Base-by-base conservation (phyloP, 805 yeast genomes). In the Myxozyma geophila region DNA sequence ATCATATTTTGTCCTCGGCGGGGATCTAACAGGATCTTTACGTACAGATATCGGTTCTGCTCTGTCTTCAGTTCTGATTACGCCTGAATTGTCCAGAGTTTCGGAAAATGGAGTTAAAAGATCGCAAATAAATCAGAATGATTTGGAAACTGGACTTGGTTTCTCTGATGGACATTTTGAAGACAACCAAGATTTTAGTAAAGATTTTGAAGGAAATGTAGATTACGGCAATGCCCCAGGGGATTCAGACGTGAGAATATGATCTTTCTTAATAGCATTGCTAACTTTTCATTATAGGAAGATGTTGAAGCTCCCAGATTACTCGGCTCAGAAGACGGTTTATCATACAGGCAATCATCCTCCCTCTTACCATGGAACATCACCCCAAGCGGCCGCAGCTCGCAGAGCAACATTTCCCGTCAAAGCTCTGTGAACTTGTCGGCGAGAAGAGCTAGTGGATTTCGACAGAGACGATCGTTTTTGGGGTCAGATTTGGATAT, bases 301-400 rank as follows among this genome's bases (percentile, higher is more conserved):
- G 54, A 58, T 17, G 48, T 58, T n/a, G 60, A 58, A 17, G 60
- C 40, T 13, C 54, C 54, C 21, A 49, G 60, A 58, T 35, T 39
- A 17, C 36, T 58, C 19, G 36, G 41, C 7, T 21, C 60, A 12
- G 60, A 57, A 28, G 60, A 47, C 2, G 49, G 28, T n/a, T 44
- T 49, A 9, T 37, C 50, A 8, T 43, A 39, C 35, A 47, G 49
- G 40, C 49, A 36, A 1, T 41, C 53, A 9, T 58, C 60, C 5
- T 49, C 60, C 3, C n/a, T 58, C 12, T 41, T 58, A 41, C 60
- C 60, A 12, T 58, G 60, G 60, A 58, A 58, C 23, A 28, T 53
- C 9, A 41, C 57, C 7, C 40, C 48, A 1, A 40, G n/a, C 40
- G 23, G 48, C 7, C 40, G 47, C 41, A 41, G 48, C 19, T 40